Conservation (phyloP, 1,284 basidiomycete species). For the Volvariella surrecta region DNA sequence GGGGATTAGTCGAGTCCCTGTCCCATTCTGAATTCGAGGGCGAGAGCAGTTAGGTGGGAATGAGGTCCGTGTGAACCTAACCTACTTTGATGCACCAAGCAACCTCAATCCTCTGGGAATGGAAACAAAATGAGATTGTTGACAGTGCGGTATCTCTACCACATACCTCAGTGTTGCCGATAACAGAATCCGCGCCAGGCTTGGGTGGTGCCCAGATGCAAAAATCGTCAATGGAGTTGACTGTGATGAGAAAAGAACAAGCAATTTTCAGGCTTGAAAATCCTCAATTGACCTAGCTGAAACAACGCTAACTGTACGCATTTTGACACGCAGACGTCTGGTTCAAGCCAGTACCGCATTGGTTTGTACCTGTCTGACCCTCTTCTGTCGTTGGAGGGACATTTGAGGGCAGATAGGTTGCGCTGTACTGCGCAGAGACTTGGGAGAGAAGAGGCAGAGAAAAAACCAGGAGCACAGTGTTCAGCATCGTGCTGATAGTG, state of each 20-base stretch:
- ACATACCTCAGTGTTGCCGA: constrained; percentile 49
- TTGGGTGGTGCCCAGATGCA: constrained; percentile 43
- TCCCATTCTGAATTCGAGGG: constrained; percentile 31
- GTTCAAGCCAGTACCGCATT: constrained; percentile 49
- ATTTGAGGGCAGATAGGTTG: constrained; percentile 36
- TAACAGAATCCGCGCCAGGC: constrained; percentile 41
- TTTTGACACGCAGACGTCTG: constrained; percentile 62
- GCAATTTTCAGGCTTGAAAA: constrained; percentile 4
- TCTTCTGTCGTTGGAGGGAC: constrained; percentile 42
- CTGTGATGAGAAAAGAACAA: constrained; percentile 21
- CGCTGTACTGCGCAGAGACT: constrained; percentile 28
- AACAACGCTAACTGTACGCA: constrained; percentile 38
- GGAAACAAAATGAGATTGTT: constrained; percentile 7
- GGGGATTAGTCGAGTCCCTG: constrained; percentile 70
- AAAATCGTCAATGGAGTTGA: constrained; percentile 57
- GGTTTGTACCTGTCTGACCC: constrained; percentile 59
- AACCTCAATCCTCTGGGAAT: constrained; percentile 47
- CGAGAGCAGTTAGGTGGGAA: constrained; percentile 9
- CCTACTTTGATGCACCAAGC: constrained; percentile 59
- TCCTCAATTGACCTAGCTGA: background rate
- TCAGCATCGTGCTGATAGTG: no score
- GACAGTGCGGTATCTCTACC: background rate
- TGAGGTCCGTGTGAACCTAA: constrained; percentile 2
- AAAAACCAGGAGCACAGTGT: constrained; percentile 4
- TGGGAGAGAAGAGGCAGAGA: constrained; percentile 9